These are phyloP conservation scores for Fusarium nisikadoi DNA, from an alignment of 2,329 filamentous ascomycete species.

Conservation along the genomic window DNA sequence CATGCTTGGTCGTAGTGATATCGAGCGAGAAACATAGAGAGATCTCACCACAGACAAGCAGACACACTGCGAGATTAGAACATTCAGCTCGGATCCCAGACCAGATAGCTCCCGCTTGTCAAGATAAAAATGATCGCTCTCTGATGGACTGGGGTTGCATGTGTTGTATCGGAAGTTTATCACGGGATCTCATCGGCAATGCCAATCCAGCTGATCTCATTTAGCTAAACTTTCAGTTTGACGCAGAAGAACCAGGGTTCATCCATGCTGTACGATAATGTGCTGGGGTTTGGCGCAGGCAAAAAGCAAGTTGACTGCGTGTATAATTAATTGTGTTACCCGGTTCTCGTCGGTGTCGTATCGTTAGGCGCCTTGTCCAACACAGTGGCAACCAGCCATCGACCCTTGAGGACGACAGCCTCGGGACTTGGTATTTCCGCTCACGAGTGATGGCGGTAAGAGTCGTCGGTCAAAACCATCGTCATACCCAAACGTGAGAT, in stretches of 20 bases:
- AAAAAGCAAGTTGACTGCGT: background rate
- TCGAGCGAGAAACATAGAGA: background rate
- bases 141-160: conserved; percentile 27
- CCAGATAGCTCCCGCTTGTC: background rate
- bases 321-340: background rate
- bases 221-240: conserved; percentile 10
- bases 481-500: background rate
- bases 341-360: background rate
- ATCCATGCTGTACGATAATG: background rate
- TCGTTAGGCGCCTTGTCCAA: conserved; percentile 11
- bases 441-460: conserved; percentile 13
- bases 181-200: background rate
- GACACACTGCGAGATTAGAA: background rate
- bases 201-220: conserved; percentile 21
- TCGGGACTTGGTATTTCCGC: background rate
- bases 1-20: background rate
- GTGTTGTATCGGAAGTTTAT: conserved; percentile 21
- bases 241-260: conserved; percentile 12
- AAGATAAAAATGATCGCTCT: conserved; percentile 2
- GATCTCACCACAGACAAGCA: background rate
- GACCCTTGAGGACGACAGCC: background rate
- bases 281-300: background rate
- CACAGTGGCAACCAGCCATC: conserved; percentile 15
- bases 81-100: conserved; percentile 1
- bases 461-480: background rate